phyloP scores from a whole-genome alignment of 768 basidiomycete genomes.

The Auriculariales sp. region DNA sequence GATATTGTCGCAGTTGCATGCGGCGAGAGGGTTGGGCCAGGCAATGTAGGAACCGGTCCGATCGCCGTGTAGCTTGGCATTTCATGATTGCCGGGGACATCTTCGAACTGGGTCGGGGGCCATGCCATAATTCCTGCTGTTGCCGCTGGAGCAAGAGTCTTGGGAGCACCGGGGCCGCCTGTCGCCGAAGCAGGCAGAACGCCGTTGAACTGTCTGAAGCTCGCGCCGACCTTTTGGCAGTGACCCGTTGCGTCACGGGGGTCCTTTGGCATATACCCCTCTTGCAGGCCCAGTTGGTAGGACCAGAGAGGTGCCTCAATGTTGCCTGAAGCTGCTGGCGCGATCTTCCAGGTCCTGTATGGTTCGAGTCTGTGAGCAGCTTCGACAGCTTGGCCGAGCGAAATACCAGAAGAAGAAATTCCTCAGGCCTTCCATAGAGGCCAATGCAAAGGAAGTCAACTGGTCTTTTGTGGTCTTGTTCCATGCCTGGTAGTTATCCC shows the following conservation, averaged over 20 bases:
- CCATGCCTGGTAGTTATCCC: not conserved
- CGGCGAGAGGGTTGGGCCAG: slow-evolving; percentile 36
- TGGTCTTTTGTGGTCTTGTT: slow-evolving; percentile 27
- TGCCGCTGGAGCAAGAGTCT: slow-evolving; percentile 24
- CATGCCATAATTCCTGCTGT: slow-evolving; percentile 30
- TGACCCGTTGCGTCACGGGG: slow-evolving; percentile 51
- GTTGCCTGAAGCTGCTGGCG: slow-evolving; percentile 19
- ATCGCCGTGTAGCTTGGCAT: slow-evolving; percentile 57
- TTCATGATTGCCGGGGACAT: slow-evolving; percentile 20
- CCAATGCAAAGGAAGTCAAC: slow-evolving; percentile 33
- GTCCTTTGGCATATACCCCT: slow-evolving; percentile 70
- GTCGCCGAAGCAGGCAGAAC: slow-evolving; percentile 52
- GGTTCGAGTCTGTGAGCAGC: slow-evolving; percentile 18
- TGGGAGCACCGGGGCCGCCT: slow-evolving; percentile 42
- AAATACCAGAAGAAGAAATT: slow-evolving; percentile 60
- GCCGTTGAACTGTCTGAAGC: slow-evolving; percentile 38
- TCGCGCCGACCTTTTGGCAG: slow-evolving; percentile 29
- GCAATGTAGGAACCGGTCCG: slow-evolving; percentile 39
- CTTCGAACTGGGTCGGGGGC: slow-evolving; percentile 36
- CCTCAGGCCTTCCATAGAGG: slow-evolving; percentile 52
- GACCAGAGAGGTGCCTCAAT: slow-evolving; percentile 47
- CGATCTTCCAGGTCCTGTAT: slow-evolving; percentile 30
- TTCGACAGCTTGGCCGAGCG: slow-evolving; percentile 16
- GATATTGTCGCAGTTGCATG: slow-evolving; percentile 24
- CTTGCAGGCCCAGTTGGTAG: slow-evolving; percentile 50